A percentile compares a stretch with the other conserved stretches of the same genome.
Conservation (phyloP, 805 yeast species). For the Starmerella khaoyaiensis region DNA sequence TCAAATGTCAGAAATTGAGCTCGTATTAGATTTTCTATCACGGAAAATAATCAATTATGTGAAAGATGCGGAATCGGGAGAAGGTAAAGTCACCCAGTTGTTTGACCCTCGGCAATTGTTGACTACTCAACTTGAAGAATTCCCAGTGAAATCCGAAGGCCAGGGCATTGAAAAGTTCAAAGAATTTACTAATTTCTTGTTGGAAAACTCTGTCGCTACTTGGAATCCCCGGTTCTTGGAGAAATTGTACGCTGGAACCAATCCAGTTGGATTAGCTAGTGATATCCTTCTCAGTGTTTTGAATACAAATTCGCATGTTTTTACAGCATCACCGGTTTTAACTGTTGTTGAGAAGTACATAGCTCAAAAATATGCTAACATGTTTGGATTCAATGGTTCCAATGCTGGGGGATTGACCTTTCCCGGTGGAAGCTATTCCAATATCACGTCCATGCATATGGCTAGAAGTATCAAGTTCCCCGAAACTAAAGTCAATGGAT, state of each 20-base stretch:
- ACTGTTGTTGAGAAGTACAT: conserved; percentile 62
- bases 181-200: conserved; percentile 40
- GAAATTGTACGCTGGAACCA: conserved; percentile 72
- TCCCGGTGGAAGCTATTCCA: conserved; percentile 81
- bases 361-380: conserved; percentile 50
- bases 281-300: conserved; percentile 55
- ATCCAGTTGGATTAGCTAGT: conserved; percentile 67
- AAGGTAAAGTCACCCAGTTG: conserved; percentile 36
- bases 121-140: conserved; percentile 24
- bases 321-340: conserved; percentile 67
- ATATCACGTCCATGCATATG: conserved; percentile 62
- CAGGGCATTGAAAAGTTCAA: conserved; percentile 36
- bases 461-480: conserved; percentile 59
- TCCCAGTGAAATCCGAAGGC: conserved; percentile 28
- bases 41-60: conserved; percentile 44
- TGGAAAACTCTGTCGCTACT: conserved; percentile 60
- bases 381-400: conserved; percentile 43
- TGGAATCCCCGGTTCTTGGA: conserved; percentile 84
- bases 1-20: conserved; percentile 37
- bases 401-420: conserved; percentile 72
- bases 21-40: conserved; percentile 38
- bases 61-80: conserved; percentile 35
- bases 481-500: conserved; percentile 54
- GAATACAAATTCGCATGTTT: conserved; percentile 78
- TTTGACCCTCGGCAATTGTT: conserved; percentile 37